Evolutionary conservation across 805 yeast species (phyloP).

Genomic region (Kregervanrija fluxuum): DNA sequence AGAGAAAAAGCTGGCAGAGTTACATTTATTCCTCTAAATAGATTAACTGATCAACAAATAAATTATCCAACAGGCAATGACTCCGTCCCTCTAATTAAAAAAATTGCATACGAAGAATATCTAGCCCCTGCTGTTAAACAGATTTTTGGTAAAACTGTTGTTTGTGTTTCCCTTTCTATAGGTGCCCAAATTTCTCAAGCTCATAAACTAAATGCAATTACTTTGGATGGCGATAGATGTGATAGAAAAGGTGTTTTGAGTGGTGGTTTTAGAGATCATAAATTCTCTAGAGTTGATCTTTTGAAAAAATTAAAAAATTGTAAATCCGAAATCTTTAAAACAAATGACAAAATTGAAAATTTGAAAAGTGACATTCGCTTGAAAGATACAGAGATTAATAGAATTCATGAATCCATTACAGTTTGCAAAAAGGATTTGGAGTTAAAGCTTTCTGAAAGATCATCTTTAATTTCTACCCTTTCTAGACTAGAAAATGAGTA

Average conservation of each 20-base stretch:
- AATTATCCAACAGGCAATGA: slow-evolving; percentile 58
- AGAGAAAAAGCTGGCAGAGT: slow-evolving; percentile 73
- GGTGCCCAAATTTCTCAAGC: slow-evolving; percentile 62
- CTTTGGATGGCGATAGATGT: slow-evolving; percentile 87
- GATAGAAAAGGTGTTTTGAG: slow-evolving; percentile 77
- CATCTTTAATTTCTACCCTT: slow-evolving; percentile 36
- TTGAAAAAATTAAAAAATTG: slow-evolving; percentile 50
- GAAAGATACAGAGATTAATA: slow-evolving; percentile 47
- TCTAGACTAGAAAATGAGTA: slow-evolving; percentile 36
- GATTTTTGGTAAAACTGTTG: slow-evolving; percentile 75
- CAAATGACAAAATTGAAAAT: slow-evolving; percentile 32
- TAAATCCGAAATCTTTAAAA: slow-evolving; percentile 37
- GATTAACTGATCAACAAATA: slow-evolving; percentile 39
- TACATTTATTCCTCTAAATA: slow-evolving; percentile 84
- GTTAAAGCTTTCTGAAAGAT: slow-evolving; percentile 32
- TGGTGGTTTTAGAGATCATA: slow-evolving; percentile 79
- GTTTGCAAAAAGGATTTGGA: slow-evolving; percentile 35
- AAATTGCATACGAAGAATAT: slow-evolving; percentile 53
- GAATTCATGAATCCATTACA: slow-evolving; percentile 38
- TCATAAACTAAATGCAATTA: slow-evolving; percentile 65
- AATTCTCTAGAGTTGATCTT: slow-evolving; percentile 63
- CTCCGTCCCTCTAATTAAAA: slow-evolving; percentile 71
- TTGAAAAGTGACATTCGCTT: slow-evolving; percentile 32
- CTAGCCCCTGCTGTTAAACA: slow-evolving; percentile 66
- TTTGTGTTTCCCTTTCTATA: slow-evolving; percentile 58